Percentiles rank a stretch among this genome's conserved stretches.
These are phyloP conservation scores for Ceratobasidium sp. DNA, from an alignment of 1,284 basidiomycete genomes.

Conservation along the genomic window DNA sequence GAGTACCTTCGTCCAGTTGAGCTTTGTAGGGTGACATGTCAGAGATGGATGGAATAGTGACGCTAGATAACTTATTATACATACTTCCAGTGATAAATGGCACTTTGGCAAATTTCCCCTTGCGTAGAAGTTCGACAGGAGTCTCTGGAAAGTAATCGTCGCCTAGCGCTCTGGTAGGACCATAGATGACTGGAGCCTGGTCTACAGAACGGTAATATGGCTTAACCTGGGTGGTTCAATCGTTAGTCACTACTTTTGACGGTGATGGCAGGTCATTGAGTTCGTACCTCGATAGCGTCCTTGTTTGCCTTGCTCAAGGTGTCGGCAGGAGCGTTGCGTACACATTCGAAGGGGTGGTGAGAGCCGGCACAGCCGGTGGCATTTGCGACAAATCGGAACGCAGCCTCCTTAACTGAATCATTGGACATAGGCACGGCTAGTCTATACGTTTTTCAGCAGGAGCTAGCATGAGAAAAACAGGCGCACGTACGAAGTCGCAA, in stretches of 20 bases:
- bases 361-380: background rate
- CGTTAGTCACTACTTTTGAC: background rate
- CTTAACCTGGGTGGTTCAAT: background rate
- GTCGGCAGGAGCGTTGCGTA: conserved; percentile 4
- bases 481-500: conserved; percentile 33
- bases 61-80: background rate
- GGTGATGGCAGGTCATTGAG: background rate
- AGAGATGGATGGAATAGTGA: background rate
- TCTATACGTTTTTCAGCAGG: background rate
- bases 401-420: background rate
- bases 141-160: background rate
- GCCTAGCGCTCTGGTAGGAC: background rate
- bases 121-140: conserved; percentile 47
- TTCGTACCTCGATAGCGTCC: background rate
- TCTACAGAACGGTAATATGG: background rate
- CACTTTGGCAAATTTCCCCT: background rate
- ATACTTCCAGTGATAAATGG: conserved; percentile 8
- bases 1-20: conserved; percentile 1
- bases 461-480: background rate
- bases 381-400: background rate
- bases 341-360: conserved; percentile 4
- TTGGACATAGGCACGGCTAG: background rate
- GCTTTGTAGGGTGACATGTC: background rate
- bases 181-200: background rate
- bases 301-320: background rate